Evolutionary conservation across 306 rosid genomes (phyloP).

Genomic region (Vigna hirtella): DNA sequence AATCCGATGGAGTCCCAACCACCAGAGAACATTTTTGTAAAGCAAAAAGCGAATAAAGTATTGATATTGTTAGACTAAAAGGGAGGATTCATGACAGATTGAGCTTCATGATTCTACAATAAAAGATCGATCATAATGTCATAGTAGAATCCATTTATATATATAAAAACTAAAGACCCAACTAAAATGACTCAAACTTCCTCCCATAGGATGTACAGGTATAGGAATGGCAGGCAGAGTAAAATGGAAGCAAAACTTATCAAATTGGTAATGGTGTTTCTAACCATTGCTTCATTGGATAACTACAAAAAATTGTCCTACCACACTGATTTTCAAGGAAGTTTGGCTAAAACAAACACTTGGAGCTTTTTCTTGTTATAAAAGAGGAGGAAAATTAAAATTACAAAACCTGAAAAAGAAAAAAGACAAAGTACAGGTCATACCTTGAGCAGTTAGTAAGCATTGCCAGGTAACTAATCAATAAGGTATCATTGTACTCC

Average conservation of each 20-base stretch:
- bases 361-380: neutral
- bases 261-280: constrained; percentile 7
- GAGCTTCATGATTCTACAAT: constrained; percentile 6
- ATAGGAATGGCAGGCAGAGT: neutral
- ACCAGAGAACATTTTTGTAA: neutral
- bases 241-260: neutral
- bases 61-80: neutral
- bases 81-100: neutral
- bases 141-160: constrained; percentile 11
- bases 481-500: constrained; percentile 93
- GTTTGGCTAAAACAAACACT: constrained; percentile 6
- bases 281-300: constrained; percentile 1
- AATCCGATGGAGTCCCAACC: neutral
- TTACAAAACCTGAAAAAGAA: constrained; percentile 5
- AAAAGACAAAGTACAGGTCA: constrained; percentile 38
- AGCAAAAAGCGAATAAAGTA: neutral
- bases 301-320: constrained; percentile 5
- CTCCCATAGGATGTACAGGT: constrained; percentile 13
- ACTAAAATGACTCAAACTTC: constrained; percentile 9
- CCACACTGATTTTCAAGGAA: neutral
- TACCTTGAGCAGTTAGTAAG: constrained; percentile 98
- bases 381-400: neutral
- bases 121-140: neutral
- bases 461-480: constrained; percentile 90
- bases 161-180: neutral